Evolutionary conservation across 2,329 filamentous ascomycete genomes (phyloP).

Genomic region (Botrytis hyacinthi): DNA sequence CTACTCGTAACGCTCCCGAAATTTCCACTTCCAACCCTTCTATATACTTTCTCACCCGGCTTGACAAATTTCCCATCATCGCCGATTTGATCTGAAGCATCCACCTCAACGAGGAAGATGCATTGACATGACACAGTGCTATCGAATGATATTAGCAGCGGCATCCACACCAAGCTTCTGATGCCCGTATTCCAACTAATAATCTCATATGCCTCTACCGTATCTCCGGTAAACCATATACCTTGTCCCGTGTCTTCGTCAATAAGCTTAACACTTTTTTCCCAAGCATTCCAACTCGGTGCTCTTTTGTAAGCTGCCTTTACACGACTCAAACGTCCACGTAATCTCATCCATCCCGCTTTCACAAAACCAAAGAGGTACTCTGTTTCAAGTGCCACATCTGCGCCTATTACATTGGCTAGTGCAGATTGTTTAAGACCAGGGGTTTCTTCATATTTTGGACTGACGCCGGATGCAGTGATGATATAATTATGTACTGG

Average conservation of each 20-base stretch:
- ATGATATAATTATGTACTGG: background rate
- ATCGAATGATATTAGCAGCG: background rate
- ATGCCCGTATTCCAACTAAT: background rate
- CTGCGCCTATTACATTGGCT: background rate
- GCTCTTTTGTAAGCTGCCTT: background rate
- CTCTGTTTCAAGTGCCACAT: background rate
- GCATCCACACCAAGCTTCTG: background rate
- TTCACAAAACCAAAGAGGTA: background rate
- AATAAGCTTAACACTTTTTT: background rate
- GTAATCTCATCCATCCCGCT: background rate
- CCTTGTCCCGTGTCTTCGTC: background rate
- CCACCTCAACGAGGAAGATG: background rate
- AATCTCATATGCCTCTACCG: background rate
- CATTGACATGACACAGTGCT: background rate
- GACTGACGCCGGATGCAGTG: background rate
- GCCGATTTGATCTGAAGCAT: background rate
- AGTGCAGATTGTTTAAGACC: background rate
- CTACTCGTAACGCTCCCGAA: background rate
- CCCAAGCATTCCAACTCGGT: conserved; percentile 4
- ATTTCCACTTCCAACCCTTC: background rate
- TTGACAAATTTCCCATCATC: background rate
- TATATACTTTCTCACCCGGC: background rate
- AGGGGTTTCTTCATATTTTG: background rate
- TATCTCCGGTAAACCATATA: background rate
- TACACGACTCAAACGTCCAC: background rate